Conservation (phyloP, 2,329 filamentous ascomycete genomes). For the Coniochaeta ligniaria region DNA sequence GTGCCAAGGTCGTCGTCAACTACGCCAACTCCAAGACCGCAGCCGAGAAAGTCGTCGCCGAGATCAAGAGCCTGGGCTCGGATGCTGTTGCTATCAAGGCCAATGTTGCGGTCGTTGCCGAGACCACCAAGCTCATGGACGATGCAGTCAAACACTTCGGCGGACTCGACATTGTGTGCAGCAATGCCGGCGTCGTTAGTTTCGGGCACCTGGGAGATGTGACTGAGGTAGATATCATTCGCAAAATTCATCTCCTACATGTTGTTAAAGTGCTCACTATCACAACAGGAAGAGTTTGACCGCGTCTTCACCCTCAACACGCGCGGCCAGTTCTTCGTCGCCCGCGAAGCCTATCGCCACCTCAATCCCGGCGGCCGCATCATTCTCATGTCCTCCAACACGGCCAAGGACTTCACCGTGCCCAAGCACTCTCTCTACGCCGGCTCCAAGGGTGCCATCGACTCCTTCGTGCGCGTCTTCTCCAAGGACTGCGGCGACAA, state of each 20-base stretch:
- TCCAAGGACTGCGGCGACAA: slow-evolving; percentile 53
- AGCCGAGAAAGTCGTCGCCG: slow-evolving; percentile 57
- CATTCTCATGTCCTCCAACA: slow-evolving; percentile 69
- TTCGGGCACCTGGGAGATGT: slow-evolving; percentile 65
- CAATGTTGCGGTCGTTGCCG: slow-evolving; percentile 56
- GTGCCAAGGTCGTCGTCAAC: slow-evolving; percentile 61
- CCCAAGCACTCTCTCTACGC: slow-evolving; percentile 69
- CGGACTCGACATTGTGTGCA: slow-evolving; percentile 63
- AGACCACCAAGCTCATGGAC: slow-evolving; percentile 58
- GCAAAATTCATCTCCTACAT: too few species aligned
- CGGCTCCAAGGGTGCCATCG: slow-evolving; percentile 68
- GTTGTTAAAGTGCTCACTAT: too few species aligned
- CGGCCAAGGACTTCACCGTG: slow-evolving; percentile 58
- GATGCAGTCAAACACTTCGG: slow-evolving; percentile 57
- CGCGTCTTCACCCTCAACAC: slow-evolving; percentile 64
- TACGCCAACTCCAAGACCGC: slow-evolving; percentile 58
- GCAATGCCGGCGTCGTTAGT: slow-evolving; percentile 61
- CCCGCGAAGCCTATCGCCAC: slow-evolving; percentile 62
- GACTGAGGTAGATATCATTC: slow-evolving; percentile 19
- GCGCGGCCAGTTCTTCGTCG: slow-evolving; percentile 65
- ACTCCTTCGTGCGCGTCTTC: slow-evolving; percentile 63
- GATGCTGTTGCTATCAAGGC: slow-evolving; percentile 47
- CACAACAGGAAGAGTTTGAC: slow-evolving; percentile 63
- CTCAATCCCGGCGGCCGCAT: slow-evolving; percentile 61
- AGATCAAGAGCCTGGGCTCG: slow-evolving; percentile 57